Base-by-base conservation (phyloP, 345 rosid species). In the Citropsis articulata region DNA sequence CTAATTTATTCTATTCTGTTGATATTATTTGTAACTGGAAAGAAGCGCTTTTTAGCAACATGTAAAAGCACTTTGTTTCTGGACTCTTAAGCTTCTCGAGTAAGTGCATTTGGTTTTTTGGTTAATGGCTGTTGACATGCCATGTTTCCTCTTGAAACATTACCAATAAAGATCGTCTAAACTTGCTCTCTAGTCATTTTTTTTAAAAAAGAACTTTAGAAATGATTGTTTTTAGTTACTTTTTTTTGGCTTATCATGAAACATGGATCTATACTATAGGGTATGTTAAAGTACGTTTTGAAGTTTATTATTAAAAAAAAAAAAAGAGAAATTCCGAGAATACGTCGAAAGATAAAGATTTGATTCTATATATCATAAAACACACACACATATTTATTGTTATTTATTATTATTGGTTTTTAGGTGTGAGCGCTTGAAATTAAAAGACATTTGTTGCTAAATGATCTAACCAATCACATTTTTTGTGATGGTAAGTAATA, bases 1-100 rank as follows among this genome's bases (percentile, higher is more conserved):
- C 25, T 8, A 24, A 33, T n/a, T 48, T 16, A n/a, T 30, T 38
- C 1, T 65, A 0, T 31, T 45, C 50, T 63, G 21, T 63, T 30
- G 22, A 65, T 65, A 18, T 36, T 19, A 25, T 71, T 38, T 18
- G 24, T 0, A 1, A 45, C 0, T 13, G 50, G 0, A 45, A 45
- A 42, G 48, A 24, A 69, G 6, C 30, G 14, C 72, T 42, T 42
- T 69, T 69, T n/a, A n/a, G 66, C 50, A 45, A 45, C 16, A 27
- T 9, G 31, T 1, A 24, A 69, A 42, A 69, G 6, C 30, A 40
- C 56, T 24, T 14, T 68, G 66, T 80, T 74, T 75, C 76, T 77
- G 76, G 53, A 27, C 82, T 66, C 42, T 13, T 57, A 67, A 84
- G 80, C 70, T 61, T 76, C 75, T 61, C 6, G n/a, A 53, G 57